Evolutionary conservation across 257 asterid species (phyloP).

Genomic region (Gentiana straminea): DNA sequence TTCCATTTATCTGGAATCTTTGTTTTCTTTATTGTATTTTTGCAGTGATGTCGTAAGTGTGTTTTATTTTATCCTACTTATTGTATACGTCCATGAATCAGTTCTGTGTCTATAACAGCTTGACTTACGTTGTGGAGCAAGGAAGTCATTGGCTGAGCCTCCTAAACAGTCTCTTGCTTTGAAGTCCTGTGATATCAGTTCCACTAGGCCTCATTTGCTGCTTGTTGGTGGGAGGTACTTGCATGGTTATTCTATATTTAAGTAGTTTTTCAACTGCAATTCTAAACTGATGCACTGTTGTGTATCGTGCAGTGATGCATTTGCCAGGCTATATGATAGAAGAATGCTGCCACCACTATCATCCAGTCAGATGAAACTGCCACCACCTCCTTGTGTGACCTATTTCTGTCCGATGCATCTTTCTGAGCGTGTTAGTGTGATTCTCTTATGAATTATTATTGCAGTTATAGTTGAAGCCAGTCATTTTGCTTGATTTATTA

Average conservation of each 20-base stretch:
- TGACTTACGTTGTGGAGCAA: conserved; percentile 88
- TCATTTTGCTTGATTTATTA: neutral
- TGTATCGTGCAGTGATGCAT: conserved; percentile 70
- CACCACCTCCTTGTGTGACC: conserved; percentile 89
- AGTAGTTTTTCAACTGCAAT: conserved; percentile 12
- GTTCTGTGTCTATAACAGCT: conserved; percentile 43
- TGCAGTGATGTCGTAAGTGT: neutral
- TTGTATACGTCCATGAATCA: conserved; percentile 1
- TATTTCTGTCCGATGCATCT: conserved; percentile 98
- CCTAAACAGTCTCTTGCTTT: conserved; percentile 70
- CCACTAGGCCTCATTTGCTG: conserved; percentile 89
- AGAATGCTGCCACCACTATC: conserved; percentile 95
- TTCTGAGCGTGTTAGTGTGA: conserved; percentile 60
- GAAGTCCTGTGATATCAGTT: conserved; percentile 89
- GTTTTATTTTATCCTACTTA: neutral
- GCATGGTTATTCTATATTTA: conserved; percentile 9
- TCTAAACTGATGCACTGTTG: conserved; percentile 6
- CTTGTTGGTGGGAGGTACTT: conserved; percentile 95
- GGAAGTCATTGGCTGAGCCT: conserved; percentile 72
- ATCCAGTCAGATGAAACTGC: conserved; percentile 67
- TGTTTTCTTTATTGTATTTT: neutral
- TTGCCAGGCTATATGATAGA: conserved; percentile 96
- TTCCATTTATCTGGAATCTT: neutral
- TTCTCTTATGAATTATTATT: conserved; percentile 6
- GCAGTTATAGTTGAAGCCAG: neutral